phyloP scores from a whole-genome alignment of 306 rosid genomes.

The Trifolium pratense region DNA sequence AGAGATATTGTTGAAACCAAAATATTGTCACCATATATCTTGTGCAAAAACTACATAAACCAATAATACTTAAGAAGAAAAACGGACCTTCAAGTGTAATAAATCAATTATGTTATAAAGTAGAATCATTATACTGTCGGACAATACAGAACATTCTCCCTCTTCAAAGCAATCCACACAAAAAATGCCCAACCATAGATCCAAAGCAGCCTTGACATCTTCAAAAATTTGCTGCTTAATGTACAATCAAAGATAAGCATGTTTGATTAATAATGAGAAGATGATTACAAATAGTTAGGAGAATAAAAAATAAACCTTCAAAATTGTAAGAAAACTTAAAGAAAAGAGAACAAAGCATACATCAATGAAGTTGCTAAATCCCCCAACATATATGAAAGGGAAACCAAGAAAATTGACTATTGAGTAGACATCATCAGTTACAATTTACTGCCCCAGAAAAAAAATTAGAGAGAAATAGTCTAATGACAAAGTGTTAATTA shows the following conservation, averaged over 20 bases:
- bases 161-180: slow-evolving; percentile 52
- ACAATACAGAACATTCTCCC: slow-evolving; percentile 46
- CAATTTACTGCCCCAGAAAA: too few species aligned
- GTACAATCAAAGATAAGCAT: slow-evolving; percentile 42
- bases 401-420: slow-evolving; percentile 39
- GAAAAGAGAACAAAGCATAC: background rate
- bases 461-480: too few species aligned
- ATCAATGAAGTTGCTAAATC: slow-evolving; percentile 19
- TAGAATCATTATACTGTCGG: slow-evolving; percentile 62
- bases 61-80: slow-evolving; percentile 33
- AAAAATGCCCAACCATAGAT: slow-evolving; percentile 63
- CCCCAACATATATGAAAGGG: slow-evolving; percentile 16
- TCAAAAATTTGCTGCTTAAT: slow-evolving; percentile 67
- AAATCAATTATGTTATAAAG: slow-evolving; percentile 72
- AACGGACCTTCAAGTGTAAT: slow-evolving; percentile 76
- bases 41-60: slow-evolving; percentile 37
- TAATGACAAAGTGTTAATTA: too few species aligned
- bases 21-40: slow-evolving; percentile 28
- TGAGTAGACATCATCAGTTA: too few species aligned
- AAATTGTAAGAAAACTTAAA: slow-evolving; percentile 11
- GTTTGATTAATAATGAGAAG: background rate
- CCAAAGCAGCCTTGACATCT: slow-evolving; percentile 76
- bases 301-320: background rate
- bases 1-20: slow-evolving; percentile 35
- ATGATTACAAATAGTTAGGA: slow-evolving; percentile 21